These are phyloP conservation scores for Ogataea methanolica DNA, from an alignment of 805 yeast species.

Conservation along the genomic window DNA sequence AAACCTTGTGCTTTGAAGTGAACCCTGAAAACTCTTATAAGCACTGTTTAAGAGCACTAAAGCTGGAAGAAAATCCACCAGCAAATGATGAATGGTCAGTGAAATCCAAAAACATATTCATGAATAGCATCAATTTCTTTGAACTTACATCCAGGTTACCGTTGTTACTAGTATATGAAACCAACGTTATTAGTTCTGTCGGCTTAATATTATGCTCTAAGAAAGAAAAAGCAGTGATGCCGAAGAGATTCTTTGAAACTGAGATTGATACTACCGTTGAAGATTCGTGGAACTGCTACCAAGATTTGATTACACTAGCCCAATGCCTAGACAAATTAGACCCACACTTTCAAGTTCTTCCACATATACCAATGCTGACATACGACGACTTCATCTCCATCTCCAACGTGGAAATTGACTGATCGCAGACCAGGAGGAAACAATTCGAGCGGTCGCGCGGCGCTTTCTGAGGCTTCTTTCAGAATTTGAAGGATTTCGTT, in stretches of 20 bases:
- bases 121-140: conserved; percentile 22
- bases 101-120: conserved; percentile 15
- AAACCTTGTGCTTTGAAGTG: conserved; percentile 45
- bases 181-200: conserved; percentile 21
- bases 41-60: conserved; percentile 19
- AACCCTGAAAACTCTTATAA: conserved; percentile 37
- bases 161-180: conserved; percentile 20
- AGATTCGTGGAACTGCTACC: conserved; percentile 23
- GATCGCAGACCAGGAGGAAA: not conserved
- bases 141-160: conserved; percentile 29
- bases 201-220: conserved; percentile 21
- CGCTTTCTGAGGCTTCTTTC: too few species aligned
- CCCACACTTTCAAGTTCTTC: conserved; percentile 20
- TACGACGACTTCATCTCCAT: conserved; percentile 13
- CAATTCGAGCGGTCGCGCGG: too few species aligned
- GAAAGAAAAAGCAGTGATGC: conserved; percentile 15
- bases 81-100: conserved; percentile 14
- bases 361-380: conserved; percentile 18
- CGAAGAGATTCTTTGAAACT: conserved; percentile 10
- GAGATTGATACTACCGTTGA: conserved; percentile 13
- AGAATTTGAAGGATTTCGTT: too few species aligned
- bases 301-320: conserved; percentile 16
- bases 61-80: conserved; percentile 14
- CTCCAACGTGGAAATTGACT: conserved; percentile 1
- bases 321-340: conserved; percentile 15